phyloP scores from a whole-genome alignment of 805 yeast genomes.

The Wickerhamomyces queroliae region DNA sequence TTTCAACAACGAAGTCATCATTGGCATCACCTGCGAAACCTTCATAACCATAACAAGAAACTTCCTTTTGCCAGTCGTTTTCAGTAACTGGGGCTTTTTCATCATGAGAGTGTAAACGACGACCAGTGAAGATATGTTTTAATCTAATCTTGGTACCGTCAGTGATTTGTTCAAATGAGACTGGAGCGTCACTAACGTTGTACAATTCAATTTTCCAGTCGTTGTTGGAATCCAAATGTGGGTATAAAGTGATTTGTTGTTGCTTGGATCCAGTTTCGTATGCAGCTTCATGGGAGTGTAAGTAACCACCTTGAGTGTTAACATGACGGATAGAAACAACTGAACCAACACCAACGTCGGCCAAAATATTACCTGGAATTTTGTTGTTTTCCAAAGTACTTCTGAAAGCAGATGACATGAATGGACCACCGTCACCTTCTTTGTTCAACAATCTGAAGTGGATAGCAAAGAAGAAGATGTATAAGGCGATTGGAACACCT shows the following conservation, averaged over 20 bases:
- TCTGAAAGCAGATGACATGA: slow-evolving; percentile 70
- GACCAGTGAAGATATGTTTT: slow-evolving; percentile 46
- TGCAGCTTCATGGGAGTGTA: slow-evolving; percentile 71
- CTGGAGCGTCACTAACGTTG: slow-evolving; percentile 50
- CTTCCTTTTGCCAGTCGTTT: slow-evolving; percentile 81
- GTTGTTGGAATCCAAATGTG: slow-evolving; percentile 72
- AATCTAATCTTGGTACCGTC: slow-evolving; percentile 72
- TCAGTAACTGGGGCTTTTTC: slow-evolving; percentile 73
- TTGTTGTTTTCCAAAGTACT: slow-evolving; percentile 51
- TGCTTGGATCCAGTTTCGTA: slow-evolving; percentile 80
- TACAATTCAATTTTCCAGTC: slow-evolving; percentile 67
- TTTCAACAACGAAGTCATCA: slow-evolving; percentile 76
- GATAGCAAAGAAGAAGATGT: slow-evolving; percentile 51
- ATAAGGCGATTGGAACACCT: slow-evolving; percentile 52
- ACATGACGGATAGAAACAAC: slow-evolving; percentile 60
- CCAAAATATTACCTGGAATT: slow-evolving; percentile 52
- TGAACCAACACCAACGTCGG: slow-evolving; percentile 73
- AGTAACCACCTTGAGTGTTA: slow-evolving; percentile 71
- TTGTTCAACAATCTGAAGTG: slow-evolving; percentile 53
- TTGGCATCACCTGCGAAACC: slow-evolving; percentile 80
- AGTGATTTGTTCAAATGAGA: slow-evolving; percentile 53
- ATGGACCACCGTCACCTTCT: slow-evolving; percentile 69
- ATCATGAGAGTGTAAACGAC: slow-evolving; percentile 81
- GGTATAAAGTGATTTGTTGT: slow-evolving; percentile 77
- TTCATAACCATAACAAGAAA: slow-evolving; percentile 66